Conservation (phyloP, 495 filamentous ascomycete species). For the Lasiosphaeriaceae sp. region DNA sequence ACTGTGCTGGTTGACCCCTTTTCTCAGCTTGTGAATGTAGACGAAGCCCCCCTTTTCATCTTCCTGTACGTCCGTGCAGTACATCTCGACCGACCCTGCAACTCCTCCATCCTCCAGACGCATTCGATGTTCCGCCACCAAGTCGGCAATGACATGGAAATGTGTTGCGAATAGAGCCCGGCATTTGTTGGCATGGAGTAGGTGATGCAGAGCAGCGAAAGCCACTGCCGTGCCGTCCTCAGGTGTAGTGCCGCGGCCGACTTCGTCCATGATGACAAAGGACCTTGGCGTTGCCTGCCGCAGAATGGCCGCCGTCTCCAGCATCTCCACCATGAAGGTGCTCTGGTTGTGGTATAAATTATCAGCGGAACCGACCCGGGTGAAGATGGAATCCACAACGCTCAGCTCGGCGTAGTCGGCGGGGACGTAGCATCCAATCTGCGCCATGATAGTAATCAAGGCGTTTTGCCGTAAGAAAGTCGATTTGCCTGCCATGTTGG, state of each 20-base stretch:
- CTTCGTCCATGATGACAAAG: constrained; percentile 99
- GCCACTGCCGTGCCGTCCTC: constrained; percentile 86
- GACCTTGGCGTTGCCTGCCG: constrained; percentile 61
- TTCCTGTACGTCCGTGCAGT: constrained; percentile 88
- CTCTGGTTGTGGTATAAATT: constrained; percentile 88
- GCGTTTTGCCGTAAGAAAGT: constrained; percentile 95
- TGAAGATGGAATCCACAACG: constrained; percentile 89
- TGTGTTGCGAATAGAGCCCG: constrained; percentile 91
- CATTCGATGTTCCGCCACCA: constrained; percentile 42
- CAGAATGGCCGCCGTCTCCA: constrained; percentile 69
- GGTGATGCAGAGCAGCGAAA: constrained; percentile 79
- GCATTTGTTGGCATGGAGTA: constrained; percentile 70
- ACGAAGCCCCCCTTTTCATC: constrained; percentile 61
- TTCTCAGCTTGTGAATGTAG: constrained; percentile 78
- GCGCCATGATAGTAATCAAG: constrained; percentile 86
- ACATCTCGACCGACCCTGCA: constrained; percentile 63
- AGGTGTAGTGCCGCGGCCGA: constrained; percentile 89
- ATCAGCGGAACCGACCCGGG: constrained; percentile 86
- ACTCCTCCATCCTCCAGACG: constrained; percentile 35
- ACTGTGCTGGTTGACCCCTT: constrained; percentile 78
- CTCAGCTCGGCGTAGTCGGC: constrained; percentile 80
- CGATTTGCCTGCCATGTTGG: constrained; percentile 98
- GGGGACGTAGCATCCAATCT: constrained; percentile 88
- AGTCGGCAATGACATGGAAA: constrained; percentile 80
- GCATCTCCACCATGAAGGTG: constrained; percentile 92